phyloP scores from a whole-genome alignment of 2,329 filamentous ascomycete genomes.

The Ophiostoma tasmaniense region DNA sequence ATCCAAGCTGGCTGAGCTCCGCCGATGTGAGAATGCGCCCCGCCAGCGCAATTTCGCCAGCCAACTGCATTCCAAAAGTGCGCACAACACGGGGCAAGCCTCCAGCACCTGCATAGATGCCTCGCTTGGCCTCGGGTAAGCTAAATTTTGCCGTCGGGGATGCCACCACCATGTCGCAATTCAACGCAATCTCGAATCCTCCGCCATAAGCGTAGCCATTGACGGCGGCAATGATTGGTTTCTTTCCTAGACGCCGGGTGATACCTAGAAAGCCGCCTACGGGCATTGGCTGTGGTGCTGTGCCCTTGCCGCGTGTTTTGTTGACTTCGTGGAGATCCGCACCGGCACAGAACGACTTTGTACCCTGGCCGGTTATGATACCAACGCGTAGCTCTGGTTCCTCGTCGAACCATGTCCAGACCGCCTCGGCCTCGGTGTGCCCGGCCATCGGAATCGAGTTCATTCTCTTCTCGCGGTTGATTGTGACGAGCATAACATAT shows the following conservation, averaged over 20 bases:
- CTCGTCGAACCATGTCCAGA: constrained; percentile 46
- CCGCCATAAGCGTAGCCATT: constrained; percentile 54
- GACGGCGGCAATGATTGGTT: constrained; percentile 55
- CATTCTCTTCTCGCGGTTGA: constrained; percentile 40
- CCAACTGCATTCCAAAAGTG: constrained; percentile 59
- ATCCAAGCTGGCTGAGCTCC: constrained; percentile 55
- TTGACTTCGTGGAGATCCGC: constrained; percentile 45
- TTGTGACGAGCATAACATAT: constrained; percentile 43
- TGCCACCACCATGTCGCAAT: constrained; percentile 52
- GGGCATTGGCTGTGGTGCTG: constrained; percentile 19
- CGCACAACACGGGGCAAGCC: constrained; percentile 58
- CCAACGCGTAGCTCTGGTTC: constrained; percentile 41
- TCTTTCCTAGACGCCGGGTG: constrained; percentile 45
- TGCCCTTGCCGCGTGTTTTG: constrained; percentile 22
- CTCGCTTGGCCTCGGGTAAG: constrained; percentile 60
- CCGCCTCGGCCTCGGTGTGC: constrained; percentile 39
- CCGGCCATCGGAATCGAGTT: constrained; percentile 36
- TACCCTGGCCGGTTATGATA: constrained; percentile 43
- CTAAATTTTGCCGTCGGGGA: constrained; percentile 43
- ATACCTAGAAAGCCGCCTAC: constrained; percentile 29
- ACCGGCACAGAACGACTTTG: constrained; percentile 43
- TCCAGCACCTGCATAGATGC: constrained; percentile 63
- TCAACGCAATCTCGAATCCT: constrained; percentile 52
- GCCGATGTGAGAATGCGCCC: constrained; percentile 50
- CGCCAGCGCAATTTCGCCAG: constrained; percentile 61